Conservation (phyloP, 176 grass and related monocot genomes). For the Oryza rufipogon region DNA sequence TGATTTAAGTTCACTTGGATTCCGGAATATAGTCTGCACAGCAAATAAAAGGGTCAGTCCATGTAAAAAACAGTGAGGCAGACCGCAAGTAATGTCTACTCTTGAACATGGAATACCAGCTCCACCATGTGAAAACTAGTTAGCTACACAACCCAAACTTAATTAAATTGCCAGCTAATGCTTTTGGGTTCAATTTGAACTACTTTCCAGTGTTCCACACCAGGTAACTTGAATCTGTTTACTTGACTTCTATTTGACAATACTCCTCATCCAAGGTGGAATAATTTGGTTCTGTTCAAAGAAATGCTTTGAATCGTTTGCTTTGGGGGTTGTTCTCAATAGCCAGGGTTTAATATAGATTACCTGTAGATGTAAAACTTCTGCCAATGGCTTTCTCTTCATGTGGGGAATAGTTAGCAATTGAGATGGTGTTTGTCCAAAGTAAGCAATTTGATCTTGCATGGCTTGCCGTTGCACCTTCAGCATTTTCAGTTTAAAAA, state of each 20-base stretch:
- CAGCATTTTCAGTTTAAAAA: slow-evolving; percentile 31
- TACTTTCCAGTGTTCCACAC: background rate
- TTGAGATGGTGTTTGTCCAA: slow-evolving; percentile 98
- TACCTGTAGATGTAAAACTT: slow-evolving; percentile 96
- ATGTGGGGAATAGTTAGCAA: slow-evolving; percentile 78
- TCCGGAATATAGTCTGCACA: slow-evolving; percentile 95
- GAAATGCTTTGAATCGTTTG: background rate
- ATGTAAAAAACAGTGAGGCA: slow-evolving; percentile 23
- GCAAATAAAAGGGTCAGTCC: slow-evolving; percentile 41
- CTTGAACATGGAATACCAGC: background rate
- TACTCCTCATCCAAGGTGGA: background rate
- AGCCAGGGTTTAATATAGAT: slow-evolving; percentile 24
- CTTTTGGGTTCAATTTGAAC: background rate
- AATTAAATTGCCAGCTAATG: slow-evolving; percentile 34
- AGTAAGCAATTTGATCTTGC: slow-evolving; percentile 98
- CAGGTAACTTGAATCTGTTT: background rate
- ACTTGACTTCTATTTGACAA: slow-evolving; percentile 7
- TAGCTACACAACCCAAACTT: slow-evolving; percentile 16
- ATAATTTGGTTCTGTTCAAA: background rate
- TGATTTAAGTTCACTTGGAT: slow-evolving; percentile 85
- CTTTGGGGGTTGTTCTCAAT: background rate
- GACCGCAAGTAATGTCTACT: background rate
- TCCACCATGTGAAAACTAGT: slow-evolving; percentile 32
- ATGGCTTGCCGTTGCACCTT: slow-evolving; percentile 90
- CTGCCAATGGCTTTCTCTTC: slow-evolving; percentile 73